A percentile compares a stretch with the other conserved stretches of the same genome.
These are phyloP conservation scores for Panicum miliaceum DNA, from an alignment of 176 grass and related monocot species.

Conservation along the genomic window DNA sequence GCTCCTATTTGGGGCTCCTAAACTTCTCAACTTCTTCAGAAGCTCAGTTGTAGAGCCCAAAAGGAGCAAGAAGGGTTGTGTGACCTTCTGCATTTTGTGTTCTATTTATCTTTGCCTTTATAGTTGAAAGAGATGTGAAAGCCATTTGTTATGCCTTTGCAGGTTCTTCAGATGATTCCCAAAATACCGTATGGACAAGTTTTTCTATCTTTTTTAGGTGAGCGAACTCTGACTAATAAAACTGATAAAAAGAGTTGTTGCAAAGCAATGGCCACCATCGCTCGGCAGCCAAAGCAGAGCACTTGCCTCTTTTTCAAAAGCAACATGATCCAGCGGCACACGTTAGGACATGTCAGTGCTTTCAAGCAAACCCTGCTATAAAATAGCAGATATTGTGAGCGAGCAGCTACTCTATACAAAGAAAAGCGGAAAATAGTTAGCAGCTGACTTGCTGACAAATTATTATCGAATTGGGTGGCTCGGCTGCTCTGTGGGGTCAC, in stretches of 20 bases:
- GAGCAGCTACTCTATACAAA: not conserved
- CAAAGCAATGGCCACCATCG: constrained; percentile 42
- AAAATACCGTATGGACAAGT: not conserved
- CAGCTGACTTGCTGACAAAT: constrained; percentile 24
- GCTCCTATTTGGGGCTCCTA: not conserved
- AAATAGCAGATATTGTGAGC: not conserved
- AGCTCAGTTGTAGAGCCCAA: not conserved
- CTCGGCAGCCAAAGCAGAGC: constrained; percentile 29
- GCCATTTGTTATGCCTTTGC: not conserved
- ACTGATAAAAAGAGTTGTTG: constrained; percentile 29
- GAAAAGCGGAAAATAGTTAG: constrained; percentile 1
- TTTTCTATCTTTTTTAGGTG: constrained; percentile 18
- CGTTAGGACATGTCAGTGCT: constrained; percentile 32
- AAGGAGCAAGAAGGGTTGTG: not conserved
- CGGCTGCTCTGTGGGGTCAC: constrained; percentile 35
- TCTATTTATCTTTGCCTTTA: not conserved
- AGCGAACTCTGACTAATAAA: constrained; percentile 22
- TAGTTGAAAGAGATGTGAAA: not conserved
- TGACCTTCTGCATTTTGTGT: not conserved
- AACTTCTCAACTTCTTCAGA: not conserved
- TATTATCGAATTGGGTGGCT: constrained; percentile 31
- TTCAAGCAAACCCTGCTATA: constrained; percentile 10
- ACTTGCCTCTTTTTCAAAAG: constrained; percentile 16
- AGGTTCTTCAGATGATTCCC: not conserved
- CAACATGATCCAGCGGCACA: constrained; percentile 7